A percentile compares a stretch with the other conserved stretches of the same genome.
These are phyloP conservation scores for Gyromitra esculenta DNA, from an alignment of 2,329 filamentous ascomycete species.

Conservation along the genomic window DNA sequence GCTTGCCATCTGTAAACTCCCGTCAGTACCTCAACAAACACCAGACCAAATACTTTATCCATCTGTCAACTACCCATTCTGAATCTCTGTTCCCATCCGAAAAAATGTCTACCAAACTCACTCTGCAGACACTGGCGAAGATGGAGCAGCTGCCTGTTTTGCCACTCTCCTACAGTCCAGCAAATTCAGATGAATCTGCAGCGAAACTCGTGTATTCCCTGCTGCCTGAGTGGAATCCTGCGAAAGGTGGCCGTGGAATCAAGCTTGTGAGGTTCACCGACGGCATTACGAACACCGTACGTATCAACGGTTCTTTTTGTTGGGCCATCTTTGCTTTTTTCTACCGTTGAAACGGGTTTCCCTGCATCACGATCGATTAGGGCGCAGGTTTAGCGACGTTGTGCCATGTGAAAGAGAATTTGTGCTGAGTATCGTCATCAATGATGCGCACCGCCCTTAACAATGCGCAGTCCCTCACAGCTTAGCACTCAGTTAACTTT, in stretches of 20 bases:
- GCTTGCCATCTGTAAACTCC: slow-evolving; percentile 28
- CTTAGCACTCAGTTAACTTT: neutral
- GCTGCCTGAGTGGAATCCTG: slow-evolving; percentile 81
- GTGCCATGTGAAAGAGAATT: slow-evolving; percentile 31
- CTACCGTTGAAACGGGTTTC: slow-evolving; percentile 29
- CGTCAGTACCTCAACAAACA: slow-evolving; percentile 1
- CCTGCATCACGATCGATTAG: slow-evolving; percentile 36
- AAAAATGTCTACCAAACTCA: slow-evolving; percentile 38
- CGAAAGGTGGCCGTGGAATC: slow-evolving; percentile 71
- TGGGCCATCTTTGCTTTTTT: slow-evolving; percentile 40
- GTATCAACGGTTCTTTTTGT: slow-evolving; percentile 54
- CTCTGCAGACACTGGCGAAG: slow-evolving; percentile 38
- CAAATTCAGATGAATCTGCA: slow-evolving; percentile 80
- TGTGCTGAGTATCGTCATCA: slow-evolving; percentile 16
- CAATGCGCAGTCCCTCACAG: neutral
- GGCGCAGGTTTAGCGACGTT: slow-evolving; percentile 4
- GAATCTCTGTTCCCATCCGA: neutral
- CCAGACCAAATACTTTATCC: slow-evolving; percentile 3
- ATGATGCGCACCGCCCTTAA: slow-evolving; percentile 1
- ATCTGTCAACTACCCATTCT: slow-evolving; percentile 1
- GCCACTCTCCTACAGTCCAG: slow-evolving; percentile 78
- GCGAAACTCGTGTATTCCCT: slow-evolving; percentile 80
- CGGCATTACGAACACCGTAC: slow-evolving; percentile 93
- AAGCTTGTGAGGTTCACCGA: slow-evolving; percentile 94
- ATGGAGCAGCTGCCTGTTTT: slow-evolving; percentile 64